Base-by-base conservation (phyloP, 345 rosid species). In the Carallia brachiata region DNA sequence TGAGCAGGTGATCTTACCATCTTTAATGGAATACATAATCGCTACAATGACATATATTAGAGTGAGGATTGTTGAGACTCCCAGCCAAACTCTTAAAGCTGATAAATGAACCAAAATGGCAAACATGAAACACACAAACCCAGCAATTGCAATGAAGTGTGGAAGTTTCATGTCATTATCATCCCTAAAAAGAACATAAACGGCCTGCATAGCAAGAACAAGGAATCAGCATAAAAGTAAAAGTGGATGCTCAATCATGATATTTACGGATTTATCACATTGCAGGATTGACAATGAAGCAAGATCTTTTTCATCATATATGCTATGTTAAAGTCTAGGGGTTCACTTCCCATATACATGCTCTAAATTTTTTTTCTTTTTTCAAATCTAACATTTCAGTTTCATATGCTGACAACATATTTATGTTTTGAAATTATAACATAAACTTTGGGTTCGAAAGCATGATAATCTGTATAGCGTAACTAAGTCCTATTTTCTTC, bases 41-140 rank as follows among this genome's bases (percentile, higher is more conserved):
- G 91, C 93, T 27, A 85, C 76, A 52, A 84, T 50, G 39, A 90
- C 84, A 40, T 88, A 92, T 34, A 92, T 78, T 63, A 87, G 76
- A 36, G 87, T 84, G 61, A 92, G 83, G 66, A 92, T 36, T 15
- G 99, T 84, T 2, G 99, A 95, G 72, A 92, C 79, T 44, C 85
- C 98, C n/a, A 95, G 80, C 98, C 97, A 95, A 57, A 85, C 13
- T 67, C 98, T 81, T 36, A 95, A 83, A 65, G 97, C 89, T 0
- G 98, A 95, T 66, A 92, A 79, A 83, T 90, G 90, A 69, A 84
- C 86, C 52, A 89, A 83, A 17, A 95, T 83, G 18, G 97, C 99
- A 69, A 95, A 95, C 79, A 87, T 59, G 50, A 78, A 81, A 68
- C 88, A 87, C 44, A 76, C 82, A 62, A 83, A 69, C 52, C 90